A percentile compares a stretch with the other conserved stretches of the same genome.
Conservation (phyloP, 257 asterid genomes). For the Galeopsis tetrahit region DNA sequence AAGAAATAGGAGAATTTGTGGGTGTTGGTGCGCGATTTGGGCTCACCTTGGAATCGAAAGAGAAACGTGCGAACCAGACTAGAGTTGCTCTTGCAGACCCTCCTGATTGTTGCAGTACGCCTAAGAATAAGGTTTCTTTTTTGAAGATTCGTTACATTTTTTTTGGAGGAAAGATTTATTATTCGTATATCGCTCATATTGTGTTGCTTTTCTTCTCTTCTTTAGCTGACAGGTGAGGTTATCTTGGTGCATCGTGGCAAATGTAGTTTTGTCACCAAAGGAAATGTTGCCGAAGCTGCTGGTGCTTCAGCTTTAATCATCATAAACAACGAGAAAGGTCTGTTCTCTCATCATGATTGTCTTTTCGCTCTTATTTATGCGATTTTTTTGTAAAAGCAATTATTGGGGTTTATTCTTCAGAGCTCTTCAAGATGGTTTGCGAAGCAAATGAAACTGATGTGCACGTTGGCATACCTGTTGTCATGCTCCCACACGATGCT, state of each 20-base stretch:
- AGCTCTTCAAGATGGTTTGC: conserved; percentile 99
- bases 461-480: conserved; percentile 72
- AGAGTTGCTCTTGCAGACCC: conserved; percentile 87
- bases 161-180: neutral
- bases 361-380: neutral
- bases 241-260: conserved; percentile 88
- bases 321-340: conserved; percentile 79
- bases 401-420: conserved; percentile 46
- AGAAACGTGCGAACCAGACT: conserved; percentile 90
- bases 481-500: conserved; percentile 97
- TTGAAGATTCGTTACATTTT: neutral
- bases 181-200: neutral
- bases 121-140: conserved; percentile 70
- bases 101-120: conserved; percentile 83
- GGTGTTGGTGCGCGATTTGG: conserved; percentile 99
- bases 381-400: conserved; percentile 14
- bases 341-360: conserved; percentile 22
- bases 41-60: conserved; percentile 86
- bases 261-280: conserved; percentile 88
- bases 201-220: conserved; percentile 25
- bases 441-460: conserved; percentile 74
- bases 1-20: conserved; percentile 81
- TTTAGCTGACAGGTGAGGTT: conserved; percentile 81
- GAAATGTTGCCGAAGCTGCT: conserved; percentile 83
- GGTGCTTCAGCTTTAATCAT: conserved; percentile 89